Base-by-base conservation (phyloP, 306 rosid species). In the Cyamopsis tetragonoloba region DNA sequence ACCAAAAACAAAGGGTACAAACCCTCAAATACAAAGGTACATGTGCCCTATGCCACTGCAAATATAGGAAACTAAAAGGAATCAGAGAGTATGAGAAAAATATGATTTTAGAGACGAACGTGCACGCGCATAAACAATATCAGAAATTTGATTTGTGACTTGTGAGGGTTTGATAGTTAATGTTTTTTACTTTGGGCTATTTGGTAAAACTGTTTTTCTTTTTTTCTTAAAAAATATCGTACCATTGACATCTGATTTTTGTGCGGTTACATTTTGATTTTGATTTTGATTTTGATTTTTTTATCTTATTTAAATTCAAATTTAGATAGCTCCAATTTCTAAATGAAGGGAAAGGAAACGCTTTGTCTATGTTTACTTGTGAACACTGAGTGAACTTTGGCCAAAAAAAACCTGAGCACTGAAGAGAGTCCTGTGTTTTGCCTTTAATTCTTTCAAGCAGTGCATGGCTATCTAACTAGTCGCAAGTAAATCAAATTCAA, bases 21-120 rank as follows among this genome's bases (percentile, higher is more conserved):
- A 31, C 72, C 79, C 81, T 82, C 82, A 59, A 44, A 76, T 65
- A 41, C 74, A 70, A 35, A 56, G 77, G 83, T 48, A 66, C 39
- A 49, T 44, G 46, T 65, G 9, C 34, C 59, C 38, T 17, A 49
- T 20, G 50, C 35, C 6, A 63, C 50, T 35, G 73, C 62, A 70
- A 71, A 55, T 17, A 56, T 43, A 13, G 28, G 60, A 62, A 72
- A 68, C 62, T 49, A 23, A 10, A n/a, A 42, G 66, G 38, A 38
- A 66, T 47, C 13, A 55, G 20, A 37, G 31, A 12, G 7, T 14
- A 22, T n/a, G 17, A 31, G 50, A 28, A 37, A 22, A 12, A 24
- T 59, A 11, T 26, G 43, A 17, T 19, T 24, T 54, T 5, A 46
- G 60, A 49, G 27, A 50, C 10, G 59, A 44, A 67, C 41, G 51